Conservation (phyloP, 805 yeast species). For the Clavispora asparagi region DNA sequence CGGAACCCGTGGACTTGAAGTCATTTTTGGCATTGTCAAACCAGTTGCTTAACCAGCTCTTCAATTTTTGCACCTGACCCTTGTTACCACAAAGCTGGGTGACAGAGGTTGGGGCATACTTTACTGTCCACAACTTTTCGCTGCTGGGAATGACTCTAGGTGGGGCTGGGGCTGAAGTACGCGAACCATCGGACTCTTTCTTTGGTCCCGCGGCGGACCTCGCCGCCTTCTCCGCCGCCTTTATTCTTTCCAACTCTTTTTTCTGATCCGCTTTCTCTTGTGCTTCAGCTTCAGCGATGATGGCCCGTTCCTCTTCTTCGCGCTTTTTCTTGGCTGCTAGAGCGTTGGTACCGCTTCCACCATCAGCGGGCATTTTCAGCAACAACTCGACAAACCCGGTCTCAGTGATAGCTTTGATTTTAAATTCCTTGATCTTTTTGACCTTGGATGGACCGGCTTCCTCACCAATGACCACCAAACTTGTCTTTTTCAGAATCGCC, state of each 20-base stretch:
- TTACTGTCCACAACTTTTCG: constrained; percentile 86
- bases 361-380: constrained; percentile 80
- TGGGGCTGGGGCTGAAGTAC: constrained; percentile 5
- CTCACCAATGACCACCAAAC: constrained; percentile 84
- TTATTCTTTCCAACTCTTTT: constrained; percentile 36
- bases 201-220: background rate
- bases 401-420: constrained; percentile 79
- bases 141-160: constrained; percentile 40
- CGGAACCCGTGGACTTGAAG: constrained; percentile 54
- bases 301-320: constrained; percentile 58
- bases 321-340: constrained; percentile 64
- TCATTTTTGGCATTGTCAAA: constrained; percentile 48
- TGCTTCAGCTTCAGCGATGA: constrained; percentile 36
- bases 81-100: constrained; percentile 82
- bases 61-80: constrained; percentile 59
- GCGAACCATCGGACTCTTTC: background rate
- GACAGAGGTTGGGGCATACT: constrained; percentile 77
- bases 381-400: constrained; percentile 78
- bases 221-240: background rate
- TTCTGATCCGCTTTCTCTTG: constrained; percentile 45
- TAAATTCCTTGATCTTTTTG: constrained; percentile 64
- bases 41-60: constrained; percentile 79
- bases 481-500: constrained; percentile 79
- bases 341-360: constrained; percentile 83
- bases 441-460: constrained; percentile 98